These are phyloP conservation scores for Cudoniella acicularis DNA, from an alignment of 495 filamentous ascomycete species.

Conservation along the genomic window DNA sequence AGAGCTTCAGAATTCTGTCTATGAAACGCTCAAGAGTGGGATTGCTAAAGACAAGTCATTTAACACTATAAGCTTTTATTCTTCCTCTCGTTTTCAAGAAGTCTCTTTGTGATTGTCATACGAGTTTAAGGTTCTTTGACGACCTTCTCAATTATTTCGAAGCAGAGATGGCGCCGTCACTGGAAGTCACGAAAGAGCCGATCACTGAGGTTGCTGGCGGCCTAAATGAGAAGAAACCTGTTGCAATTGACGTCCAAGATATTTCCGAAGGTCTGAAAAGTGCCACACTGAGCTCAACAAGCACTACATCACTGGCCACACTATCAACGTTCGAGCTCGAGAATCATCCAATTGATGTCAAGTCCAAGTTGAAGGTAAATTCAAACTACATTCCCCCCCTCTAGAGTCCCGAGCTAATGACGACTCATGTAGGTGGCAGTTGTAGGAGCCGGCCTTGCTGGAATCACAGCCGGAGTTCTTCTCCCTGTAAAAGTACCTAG, in stretches of 20 bases:
- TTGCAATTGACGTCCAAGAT: neutral
- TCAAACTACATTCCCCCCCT: neutral
- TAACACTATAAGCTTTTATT: no score
- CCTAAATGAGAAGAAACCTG: neutral
- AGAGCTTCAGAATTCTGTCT: no score
- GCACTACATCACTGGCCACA: neutral
- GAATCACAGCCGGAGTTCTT: conserved; percentile 45
- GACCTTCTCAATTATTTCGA: no score
- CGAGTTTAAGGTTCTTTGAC: no score
- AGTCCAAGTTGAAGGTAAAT: neutral
- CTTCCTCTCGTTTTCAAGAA: no score
- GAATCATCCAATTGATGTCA: conserved; percentile 15
- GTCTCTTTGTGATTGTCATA: no score
- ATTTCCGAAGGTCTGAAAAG: neutral
- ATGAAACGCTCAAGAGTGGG: no score
- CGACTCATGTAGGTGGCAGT: conserved; percentile 40
- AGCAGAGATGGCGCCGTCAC: neutral
- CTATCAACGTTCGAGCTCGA: conserved; percentile 9
- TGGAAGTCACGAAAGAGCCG: neutral
- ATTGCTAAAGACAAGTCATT: no score
- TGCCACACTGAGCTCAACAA: neutral
- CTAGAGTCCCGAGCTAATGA: neutral
- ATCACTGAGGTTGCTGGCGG: neutral
- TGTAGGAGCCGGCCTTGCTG: conserved; percentile 50
- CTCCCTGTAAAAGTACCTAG: conserved; percentile 39